phyloP scores from a whole-genome alignment of 441 rosid species.

The Geranium incanum region DNA sequence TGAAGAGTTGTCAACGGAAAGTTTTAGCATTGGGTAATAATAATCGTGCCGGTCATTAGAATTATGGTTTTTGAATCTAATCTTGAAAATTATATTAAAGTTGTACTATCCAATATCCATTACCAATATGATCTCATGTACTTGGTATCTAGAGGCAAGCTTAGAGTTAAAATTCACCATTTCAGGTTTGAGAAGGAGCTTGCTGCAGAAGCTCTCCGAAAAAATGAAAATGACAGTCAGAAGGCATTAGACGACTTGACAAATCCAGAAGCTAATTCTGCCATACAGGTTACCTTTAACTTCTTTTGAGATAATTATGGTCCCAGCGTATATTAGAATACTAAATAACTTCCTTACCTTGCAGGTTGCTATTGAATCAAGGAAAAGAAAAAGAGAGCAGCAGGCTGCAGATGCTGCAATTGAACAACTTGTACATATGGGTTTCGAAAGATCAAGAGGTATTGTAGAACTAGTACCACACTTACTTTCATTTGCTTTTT shows the following conservation, averaged over 20 bases:
- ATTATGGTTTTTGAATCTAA: neutral
- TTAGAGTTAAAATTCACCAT: neutral
- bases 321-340: neutral
- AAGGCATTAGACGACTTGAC: slow-evolving; percentile 81
- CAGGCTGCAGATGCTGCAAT: slow-evolving; percentile 29
- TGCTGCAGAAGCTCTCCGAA: slow-evolving; percentile 77
- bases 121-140: neutral
- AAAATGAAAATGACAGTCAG: slow-evolving; percentile 66
- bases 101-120: neutral
- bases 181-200: slow-evolving; percentile 70
- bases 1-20: too few species aligned
- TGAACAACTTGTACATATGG: slow-evolving; percentile 72
- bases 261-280: slow-evolving; percentile 51
- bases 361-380: slow-evolving; percentile 56
- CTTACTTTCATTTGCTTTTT: neutral
- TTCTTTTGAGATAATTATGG: slow-evolving; percentile 7
- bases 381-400: slow-evolving; percentile 56
- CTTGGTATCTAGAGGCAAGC: neutral
- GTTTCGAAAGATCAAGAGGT: slow-evolving; percentile 73
- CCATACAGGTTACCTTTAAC: slow-evolving; percentile 42
- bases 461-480: slow-evolving; percentile 4
- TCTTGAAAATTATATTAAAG: neutral
- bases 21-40: too few species aligned
- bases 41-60: neutral
- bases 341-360: slow-evolving; percentile 13